Conservation (phyloP, 2,329 filamentous ascomycete species). For the Ascocoryne sarcoides region DNA sequence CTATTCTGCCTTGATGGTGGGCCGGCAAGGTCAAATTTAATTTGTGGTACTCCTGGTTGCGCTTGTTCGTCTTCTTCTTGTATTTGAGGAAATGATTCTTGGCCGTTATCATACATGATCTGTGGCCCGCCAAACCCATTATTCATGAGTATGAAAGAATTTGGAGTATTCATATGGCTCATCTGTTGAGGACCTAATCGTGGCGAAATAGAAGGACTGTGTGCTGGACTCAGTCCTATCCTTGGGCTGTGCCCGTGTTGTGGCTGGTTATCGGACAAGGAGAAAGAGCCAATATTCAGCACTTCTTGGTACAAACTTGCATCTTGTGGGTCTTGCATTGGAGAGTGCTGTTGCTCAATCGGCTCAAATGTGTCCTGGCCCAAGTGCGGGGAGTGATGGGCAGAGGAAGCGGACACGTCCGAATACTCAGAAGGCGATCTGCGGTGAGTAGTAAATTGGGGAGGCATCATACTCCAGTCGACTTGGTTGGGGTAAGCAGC, state of each 20-base stretch:
- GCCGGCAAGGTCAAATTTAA: slow-evolving; percentile 90
- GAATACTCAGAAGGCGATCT: slow-evolving; percentile 85
- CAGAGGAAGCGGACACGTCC: slow-evolving; percentile 81
- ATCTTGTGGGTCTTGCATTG: slow-evolving; percentile 69
- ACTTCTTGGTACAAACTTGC: slow-evolving; percentile 67
- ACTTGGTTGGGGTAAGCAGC: slow-evolving; percentile 41
- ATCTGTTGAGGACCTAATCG: slow-evolving; percentile 49
- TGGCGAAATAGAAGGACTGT: slow-evolving; percentile 59
- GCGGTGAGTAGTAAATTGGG: slow-evolving; percentile 69
- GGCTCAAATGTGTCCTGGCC: slow-evolving; percentile 71
- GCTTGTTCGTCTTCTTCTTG: slow-evolving; percentile 57
- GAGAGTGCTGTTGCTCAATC: slow-evolving; percentile 65
- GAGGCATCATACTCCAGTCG: slow-evolving; percentile 50
- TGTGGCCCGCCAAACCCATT: slow-evolving; percentile 39
- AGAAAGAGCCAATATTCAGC: slow-evolving; percentile 70
- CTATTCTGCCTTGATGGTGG: slow-evolving; percentile 60
- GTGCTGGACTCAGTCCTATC: slow-evolving; percentile 72
- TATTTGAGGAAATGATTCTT: slow-evolving; percentile 38
- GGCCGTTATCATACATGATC: slow-evolving; percentile 41
- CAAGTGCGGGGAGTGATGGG: slow-evolving; percentile 74
- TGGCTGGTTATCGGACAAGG: slow-evolving; percentile 57
- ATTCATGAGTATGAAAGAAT: slow-evolving; percentile 37
- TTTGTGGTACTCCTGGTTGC: slow-evolving; percentile 77
- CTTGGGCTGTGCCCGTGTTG: slow-evolving; percentile 49
- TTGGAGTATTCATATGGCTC: slow-evolving; percentile 40